Conservation (phyloP, 2,329 filamentous ascomycete genomes). For the Verticillium nubilum region DNA sequence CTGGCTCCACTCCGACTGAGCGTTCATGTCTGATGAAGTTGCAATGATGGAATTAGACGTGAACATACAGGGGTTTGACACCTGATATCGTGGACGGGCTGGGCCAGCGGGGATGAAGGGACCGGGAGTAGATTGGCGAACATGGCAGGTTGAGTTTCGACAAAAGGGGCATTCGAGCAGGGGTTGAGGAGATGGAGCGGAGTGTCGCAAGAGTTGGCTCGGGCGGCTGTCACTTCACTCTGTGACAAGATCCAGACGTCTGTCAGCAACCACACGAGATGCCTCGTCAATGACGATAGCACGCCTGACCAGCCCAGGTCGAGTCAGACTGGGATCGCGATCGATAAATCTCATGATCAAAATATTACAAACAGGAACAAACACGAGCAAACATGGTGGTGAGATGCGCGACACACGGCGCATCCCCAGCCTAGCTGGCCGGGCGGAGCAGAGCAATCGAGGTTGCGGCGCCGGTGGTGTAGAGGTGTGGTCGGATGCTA, state of each 20-base stretch:
- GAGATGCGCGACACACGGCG: not conserved
- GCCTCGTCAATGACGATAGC: not conserved
- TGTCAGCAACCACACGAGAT: not conserved
- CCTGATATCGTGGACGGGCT: not conserved
- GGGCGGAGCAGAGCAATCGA: not conserved
- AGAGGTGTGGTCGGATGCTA: not conserved
- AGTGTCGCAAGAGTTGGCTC: not conserved
- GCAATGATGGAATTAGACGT: not conserved
- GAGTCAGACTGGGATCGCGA: not conserved
- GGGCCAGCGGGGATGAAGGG: not conserved
- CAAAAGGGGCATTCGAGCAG: not conserved
- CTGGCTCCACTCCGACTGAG: not conserved
- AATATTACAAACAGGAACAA: not conserved
- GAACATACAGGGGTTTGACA: conserved; percentile 3
- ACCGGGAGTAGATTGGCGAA: conserved; percentile 5
- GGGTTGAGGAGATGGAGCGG: not conserved
- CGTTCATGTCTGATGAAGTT: not conserved
- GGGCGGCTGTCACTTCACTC: not conserved
- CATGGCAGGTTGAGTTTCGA: not conserved
- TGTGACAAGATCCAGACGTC: not conserved
- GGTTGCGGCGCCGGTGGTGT: not conserved
- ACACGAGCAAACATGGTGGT: not conserved
- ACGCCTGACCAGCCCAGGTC: too few relatives aligned
- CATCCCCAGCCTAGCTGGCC: not conserved
- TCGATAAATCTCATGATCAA: too few relatives aligned